Base-by-base conservation (phyloP, 345 rosid species). In the Orychophragmus violaceus region DNA sequence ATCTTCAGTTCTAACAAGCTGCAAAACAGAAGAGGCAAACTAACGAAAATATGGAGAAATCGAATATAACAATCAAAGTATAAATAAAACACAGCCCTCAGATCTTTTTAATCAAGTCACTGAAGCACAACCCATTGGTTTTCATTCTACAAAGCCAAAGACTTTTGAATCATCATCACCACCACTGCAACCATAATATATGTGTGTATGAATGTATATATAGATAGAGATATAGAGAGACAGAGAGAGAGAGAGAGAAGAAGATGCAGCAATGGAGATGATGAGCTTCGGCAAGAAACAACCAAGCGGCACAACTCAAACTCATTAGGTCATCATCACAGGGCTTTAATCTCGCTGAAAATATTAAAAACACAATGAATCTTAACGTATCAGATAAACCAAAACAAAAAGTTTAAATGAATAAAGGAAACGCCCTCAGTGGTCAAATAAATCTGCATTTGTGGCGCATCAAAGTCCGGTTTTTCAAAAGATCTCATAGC, bases 391-490 rank as follows among this genome's bases (percentile, higher is more conserved):
- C 2, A 41, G 11, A 6, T 9, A 42, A 24, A 27, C 8, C 1
- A 6, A 7, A 11, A 32, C 0, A 9, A 32, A 0, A 41, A 9
- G 7, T 32, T n/a, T 17, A n/a, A 9, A 8, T 27, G 1, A 8
- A 3, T 4, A 3, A 6, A 42, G 0, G 2, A 57, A 42, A 45
- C 19, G 16, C 64, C 76, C 64, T 64, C 70, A 46, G 53, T 30
- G 11, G 0, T 3, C 7, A n/a, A 2, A 28, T 8, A 51, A 56
- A 27, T 55, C 59, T 24, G 19, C 70, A 48, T 36, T 0, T 10
- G 37, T 22, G 76, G 48, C 71, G 61, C 70, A 64, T 35, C 46
- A 48, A 72, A 14, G 4, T 46, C 71, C 46, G 60, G 45, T 28
- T 65, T 16, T 41, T 45, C 27, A 59, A 59, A 22, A 5, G 19